Conservation (phyloP, 495 filamentous ascomycete species). For the Peziza echinospora region DNA sequence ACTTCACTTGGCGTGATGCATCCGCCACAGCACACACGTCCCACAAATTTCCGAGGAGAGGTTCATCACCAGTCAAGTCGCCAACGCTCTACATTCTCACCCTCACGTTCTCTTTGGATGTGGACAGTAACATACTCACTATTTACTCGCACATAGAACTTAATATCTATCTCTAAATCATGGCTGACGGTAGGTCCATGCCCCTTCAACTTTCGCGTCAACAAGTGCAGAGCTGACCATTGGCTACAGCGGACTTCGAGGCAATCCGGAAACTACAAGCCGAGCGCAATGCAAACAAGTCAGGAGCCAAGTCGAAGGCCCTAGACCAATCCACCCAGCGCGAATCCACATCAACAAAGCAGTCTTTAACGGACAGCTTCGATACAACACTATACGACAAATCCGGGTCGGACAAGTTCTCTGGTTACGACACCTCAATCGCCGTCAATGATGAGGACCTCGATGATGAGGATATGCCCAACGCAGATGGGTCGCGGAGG, state of each 20-base stretch:
- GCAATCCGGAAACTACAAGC: constrained; percentile 61
- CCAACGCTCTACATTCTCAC: no score
- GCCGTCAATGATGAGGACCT: constrained; percentile 63
- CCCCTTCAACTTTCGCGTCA: no score
- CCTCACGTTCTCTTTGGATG: no score
- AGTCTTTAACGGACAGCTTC: constrained; percentile 81
- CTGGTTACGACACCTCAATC: constrained; percentile 79
- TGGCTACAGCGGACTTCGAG: constrained; percentile 51
- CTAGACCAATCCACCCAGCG: constrained; percentile 76
- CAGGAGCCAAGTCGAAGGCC: constrained; percentile 63
- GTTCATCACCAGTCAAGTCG: no score
- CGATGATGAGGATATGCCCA: constrained; percentile 59
- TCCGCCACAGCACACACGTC: no score
- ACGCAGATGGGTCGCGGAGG: constrained; percentile 48
- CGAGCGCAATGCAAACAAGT: constrained; percentile 74
- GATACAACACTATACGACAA: constrained; percentile 84
- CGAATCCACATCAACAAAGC: constrained; percentile 78
- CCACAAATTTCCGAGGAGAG: no score
- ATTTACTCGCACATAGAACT: no score
- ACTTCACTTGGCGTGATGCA: no score
- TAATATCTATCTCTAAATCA: no score
- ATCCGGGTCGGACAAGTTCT: constrained; percentile 58
- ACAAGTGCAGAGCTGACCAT: no score
- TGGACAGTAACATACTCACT: no score
- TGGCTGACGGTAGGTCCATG: background rate